These are phyloP conservation scores for Starmerella potacharoeniae DNA, from an alignment of 805 yeast species.

Conservation along the genomic window DNA sequence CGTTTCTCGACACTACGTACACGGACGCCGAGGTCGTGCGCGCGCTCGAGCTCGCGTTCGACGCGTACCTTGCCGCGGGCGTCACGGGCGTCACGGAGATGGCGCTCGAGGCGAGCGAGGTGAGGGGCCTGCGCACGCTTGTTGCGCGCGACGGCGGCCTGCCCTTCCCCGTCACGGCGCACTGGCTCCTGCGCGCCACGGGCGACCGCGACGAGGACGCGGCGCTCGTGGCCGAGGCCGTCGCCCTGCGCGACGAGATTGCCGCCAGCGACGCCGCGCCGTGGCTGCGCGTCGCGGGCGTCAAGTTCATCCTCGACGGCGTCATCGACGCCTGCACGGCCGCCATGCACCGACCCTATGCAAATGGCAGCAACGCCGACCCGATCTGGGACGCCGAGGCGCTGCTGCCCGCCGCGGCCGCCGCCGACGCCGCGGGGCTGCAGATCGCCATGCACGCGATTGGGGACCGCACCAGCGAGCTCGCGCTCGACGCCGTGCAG, in stretches of 20 bases:
- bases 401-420: neutral
- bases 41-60: neutral
- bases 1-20: neutral
- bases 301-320: slow-evolving; percentile 1
- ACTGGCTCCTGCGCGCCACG: neutral
- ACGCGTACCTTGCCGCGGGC: neutral
- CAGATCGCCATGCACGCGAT: slow-evolving; percentile 1
- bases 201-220: neutral
- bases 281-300: neutral
- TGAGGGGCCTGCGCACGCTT: neutral
- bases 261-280: neutral
- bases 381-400: neutral
- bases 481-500: neutral
- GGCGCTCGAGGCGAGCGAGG: neutral
- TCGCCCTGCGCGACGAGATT: neutral
- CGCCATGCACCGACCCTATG: neutral
- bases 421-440: neutral
- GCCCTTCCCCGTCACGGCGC: neutral
- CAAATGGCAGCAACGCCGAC: neutral
- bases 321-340: neutral
- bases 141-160: neutral
- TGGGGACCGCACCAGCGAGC: neutral
- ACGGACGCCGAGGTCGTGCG: neutral
- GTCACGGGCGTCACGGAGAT: neutral
- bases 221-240: neutral